A percentile compares a stretch with the other conserved stretches of the same genome.
Evolutionary conservation across 2,329 filamentous ascomycete genomes (phyloP).

Genomic region (Xylariomycetidae sp.): DNA sequence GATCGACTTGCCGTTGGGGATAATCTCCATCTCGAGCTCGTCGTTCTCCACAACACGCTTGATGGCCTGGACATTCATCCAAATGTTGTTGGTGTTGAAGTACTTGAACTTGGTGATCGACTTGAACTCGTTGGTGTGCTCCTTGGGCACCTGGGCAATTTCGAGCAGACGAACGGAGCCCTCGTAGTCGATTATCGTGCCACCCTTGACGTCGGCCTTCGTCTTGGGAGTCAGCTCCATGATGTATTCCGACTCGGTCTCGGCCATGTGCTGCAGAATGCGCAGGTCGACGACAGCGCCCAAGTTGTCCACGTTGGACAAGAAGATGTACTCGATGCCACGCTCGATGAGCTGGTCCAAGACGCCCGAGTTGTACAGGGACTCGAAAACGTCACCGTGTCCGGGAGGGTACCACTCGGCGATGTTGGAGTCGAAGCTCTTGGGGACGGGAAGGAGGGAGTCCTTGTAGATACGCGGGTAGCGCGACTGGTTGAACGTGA

Average conservation of each 20-base stretch:
- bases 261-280: conserved; percentile 98
- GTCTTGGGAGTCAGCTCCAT: conserved; percentile 99
- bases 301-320: conserved; percentile 98
- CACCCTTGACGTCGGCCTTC: conserved; percentile 99
- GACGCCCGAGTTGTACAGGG: conserved; percentile 97
- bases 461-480: conserved; percentile 98
- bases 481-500: conserved; percentile 99
- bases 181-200: conserved; percentile 99
- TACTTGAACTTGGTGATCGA: conserved; percentile 99
- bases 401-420: conserved; percentile 98
- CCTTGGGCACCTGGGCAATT: conserved; percentile 98
- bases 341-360: conserved; percentile 93
- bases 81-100: conserved; percentile 99
- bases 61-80: conserved; percentile 95
- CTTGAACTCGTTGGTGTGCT: conserved; percentile 99
- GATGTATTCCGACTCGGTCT: conserved; percentile 95
- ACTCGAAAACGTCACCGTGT: conserved; percentile 99
- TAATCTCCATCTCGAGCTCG: conserved; percentile 99
- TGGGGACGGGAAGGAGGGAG: conserved; percentile 91
- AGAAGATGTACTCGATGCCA: conserved; percentile 95
- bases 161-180: conserved; percentile 93
- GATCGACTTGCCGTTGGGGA: conserved; percentile 98
- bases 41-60: conserved; percentile 99
- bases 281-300: conserved; percentile 96
- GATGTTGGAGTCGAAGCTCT: conserved; percentile 79